Base-by-base conservation (phyloP, 768 basidiomycete species). In the Fistulinella prunicolor region DNA sequence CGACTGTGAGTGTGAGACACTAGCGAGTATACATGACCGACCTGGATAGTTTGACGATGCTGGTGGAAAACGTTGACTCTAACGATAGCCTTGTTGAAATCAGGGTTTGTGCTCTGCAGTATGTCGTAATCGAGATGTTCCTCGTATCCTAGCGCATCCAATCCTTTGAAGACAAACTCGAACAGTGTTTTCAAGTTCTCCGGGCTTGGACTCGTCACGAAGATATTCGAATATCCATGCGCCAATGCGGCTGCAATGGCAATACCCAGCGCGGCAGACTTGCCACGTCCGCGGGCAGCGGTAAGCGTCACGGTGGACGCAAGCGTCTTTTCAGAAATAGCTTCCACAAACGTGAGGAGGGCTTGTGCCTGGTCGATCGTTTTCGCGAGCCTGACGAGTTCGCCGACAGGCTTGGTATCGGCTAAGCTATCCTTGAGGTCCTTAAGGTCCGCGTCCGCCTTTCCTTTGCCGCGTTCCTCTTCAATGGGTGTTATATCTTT, bases 61-160 rank as follows among this genome's bases (percentile, higher is more conserved):
- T 86, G 82, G 53, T 86, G 81, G 75, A 94, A 97, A 32, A 98
- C 74, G 63, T 98, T 95, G 24, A 98, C 94, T 37, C 95, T 75
- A 0, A 99, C 95, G 58, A 98, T 92, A 1, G 94, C 93, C 60
- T 93, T 94, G 62, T 89, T 89, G 60, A 93, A 90, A 46, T 96
- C 94, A 0, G 92, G 85, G 64, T 91, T 91, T n/a, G 89, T 92
- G 52, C 89, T 93, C 67, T 95, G 92, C 29, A 87, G 82, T 51
- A 98, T 92, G 60, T 98, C 96, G 56, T 98, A 99, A 60, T 98
- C 95, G 42, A 96, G 76, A 70, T 97, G 95, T 64, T 98, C 96
- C 68, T 98, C 94, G 62, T 94, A 99, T 1, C 93, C 94, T 29
- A 98, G 70, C 3, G 80, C 87, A 63, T 98, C 95, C 73, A 99